A percentile compares a stretch with the other conserved stretches of the same genome.
These are phyloP conservation scores for Tuber calosporum DNA, from an alignment of 495 filamentous ascomycete species.

Conservation along the genomic window DNA sequence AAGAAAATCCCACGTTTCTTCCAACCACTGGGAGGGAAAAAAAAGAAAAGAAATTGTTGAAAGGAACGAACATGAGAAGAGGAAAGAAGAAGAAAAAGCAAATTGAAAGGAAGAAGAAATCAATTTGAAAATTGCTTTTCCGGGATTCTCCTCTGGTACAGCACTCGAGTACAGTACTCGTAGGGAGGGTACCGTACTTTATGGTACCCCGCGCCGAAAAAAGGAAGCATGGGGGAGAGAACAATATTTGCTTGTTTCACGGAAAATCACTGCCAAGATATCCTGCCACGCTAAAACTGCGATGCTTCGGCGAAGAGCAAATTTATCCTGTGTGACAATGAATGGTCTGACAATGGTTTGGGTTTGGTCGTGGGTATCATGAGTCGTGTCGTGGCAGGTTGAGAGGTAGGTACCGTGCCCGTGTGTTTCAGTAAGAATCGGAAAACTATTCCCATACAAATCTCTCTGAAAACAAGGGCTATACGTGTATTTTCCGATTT, in stretches of 20 bases:
- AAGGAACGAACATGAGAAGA: neutral
- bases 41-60: neutral
- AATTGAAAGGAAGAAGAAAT: neutral
- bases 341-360: neutral
- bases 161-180: no score
- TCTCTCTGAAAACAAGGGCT: neutral
- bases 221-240: neutral
- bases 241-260: slow-evolving; percentile 4
- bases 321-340: neutral
- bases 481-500: slow-evolving; percentile 1
- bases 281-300: neutral
- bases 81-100: neutral
- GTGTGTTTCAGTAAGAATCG: neutral
- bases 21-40: neutral
- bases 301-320: neutral
- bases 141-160: neutral
- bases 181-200: no score
- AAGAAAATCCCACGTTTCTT: neutral
- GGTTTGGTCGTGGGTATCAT: no score
- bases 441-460: neutral
- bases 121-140: neutral
- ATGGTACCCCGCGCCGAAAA: neutral
- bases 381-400: no score
- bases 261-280: neutral
- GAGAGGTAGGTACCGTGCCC: neutral